Conservation (phyloP, 2,329 filamentous ascomycete genomes). For the Domatiomyces catenatus region DNA sequence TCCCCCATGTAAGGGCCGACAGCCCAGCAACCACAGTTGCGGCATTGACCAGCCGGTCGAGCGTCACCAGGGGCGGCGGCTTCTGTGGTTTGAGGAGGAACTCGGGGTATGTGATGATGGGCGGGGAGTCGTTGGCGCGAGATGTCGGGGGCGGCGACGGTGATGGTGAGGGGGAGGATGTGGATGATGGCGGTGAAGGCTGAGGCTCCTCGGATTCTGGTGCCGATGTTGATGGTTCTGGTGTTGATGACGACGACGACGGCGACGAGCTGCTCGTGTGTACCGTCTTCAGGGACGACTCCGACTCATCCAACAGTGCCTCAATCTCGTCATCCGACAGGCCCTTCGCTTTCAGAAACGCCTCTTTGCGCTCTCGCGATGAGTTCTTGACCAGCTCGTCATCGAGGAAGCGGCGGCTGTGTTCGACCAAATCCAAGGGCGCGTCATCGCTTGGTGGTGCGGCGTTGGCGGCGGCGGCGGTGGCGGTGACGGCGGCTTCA, state of each 20-base stretch:
- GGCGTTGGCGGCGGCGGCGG: conserved; percentile 25
- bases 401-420: conserved; percentile 61
- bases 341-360: conserved; percentile 66
- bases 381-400: conserved; percentile 57
- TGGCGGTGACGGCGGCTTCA: conserved; percentile 17
- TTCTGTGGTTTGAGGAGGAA: conserved; percentile 45
- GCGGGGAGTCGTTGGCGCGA: conserved; percentile 32
- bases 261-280: conserved; percentile 16
- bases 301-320: conserved; percentile 38
- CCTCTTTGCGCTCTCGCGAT: conserved; percentile 54
- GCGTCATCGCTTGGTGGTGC: conserved; percentile 11
- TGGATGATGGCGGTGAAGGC: no score
- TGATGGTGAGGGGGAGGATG: no score
- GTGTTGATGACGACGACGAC: no score
- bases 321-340: conserved; percentile 53
- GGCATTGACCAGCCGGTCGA: conserved; percentile 40
- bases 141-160: conserved; percentile 3
- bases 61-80: conserved; percentile 45
- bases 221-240: no score
- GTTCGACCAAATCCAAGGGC: conserved; percentile 37
- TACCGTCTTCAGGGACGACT: conserved; percentile 13
- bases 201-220: no score
- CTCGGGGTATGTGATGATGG: conserved; percentile 53
- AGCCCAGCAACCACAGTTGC: conserved; percentile 42
- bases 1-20: conserved; percentile 40